phyloP scores from a whole-genome alignment of 1,284 basidiomycete genomes.

The Stereum hirsutum region DNA sequence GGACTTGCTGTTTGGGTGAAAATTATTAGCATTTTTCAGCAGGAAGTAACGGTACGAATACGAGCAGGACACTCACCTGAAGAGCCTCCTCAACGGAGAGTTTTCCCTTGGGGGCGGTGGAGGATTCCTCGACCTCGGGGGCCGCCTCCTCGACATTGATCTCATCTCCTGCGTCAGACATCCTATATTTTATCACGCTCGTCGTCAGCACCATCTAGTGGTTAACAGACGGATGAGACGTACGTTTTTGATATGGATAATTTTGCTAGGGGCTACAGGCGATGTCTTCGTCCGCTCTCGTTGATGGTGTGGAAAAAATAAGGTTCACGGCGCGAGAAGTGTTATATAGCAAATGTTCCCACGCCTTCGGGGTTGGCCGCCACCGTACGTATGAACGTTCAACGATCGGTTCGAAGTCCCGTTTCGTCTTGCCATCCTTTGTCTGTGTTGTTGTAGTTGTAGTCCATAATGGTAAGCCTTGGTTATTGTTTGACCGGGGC shows the following conservation, averaged over 20 bases:
- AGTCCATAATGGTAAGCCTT: too few species aligned
- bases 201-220: background rate
- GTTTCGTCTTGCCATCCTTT: too few species aligned
- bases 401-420: too few species aligned
- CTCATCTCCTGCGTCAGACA: conserved; percentile 99
- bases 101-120: conserved; percentile 89
- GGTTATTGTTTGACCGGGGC: too few species aligned
- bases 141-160: conserved; percentile 63
- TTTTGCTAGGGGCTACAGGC: conserved; percentile 22
- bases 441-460: too few species aligned
- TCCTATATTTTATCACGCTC: conserved; percentile 33
- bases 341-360: too few species aligned
- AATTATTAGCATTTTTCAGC: background rate
- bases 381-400: too few species aligned
- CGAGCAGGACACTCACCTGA: conserved; percentile 48
- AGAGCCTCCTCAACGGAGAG: conserved; percentile 97
- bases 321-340: conserved; percentile 36
- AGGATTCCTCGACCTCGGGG: conserved; percentile 75
- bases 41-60: conserved; percentile 2
- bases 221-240: conserved; percentile 3
- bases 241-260: conserved; percentile 36
- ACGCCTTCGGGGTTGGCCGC: too few species aligned
- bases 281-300: conserved; percentile 92
- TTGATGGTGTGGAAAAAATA: conserved; percentile 53
- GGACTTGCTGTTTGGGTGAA: conserved; percentile 56